These are phyloP conservation scores for Graphilbum sp. DNA, from an alignment of 2,329 filamentous ascomycete species.

Conservation along the genomic window DNA sequence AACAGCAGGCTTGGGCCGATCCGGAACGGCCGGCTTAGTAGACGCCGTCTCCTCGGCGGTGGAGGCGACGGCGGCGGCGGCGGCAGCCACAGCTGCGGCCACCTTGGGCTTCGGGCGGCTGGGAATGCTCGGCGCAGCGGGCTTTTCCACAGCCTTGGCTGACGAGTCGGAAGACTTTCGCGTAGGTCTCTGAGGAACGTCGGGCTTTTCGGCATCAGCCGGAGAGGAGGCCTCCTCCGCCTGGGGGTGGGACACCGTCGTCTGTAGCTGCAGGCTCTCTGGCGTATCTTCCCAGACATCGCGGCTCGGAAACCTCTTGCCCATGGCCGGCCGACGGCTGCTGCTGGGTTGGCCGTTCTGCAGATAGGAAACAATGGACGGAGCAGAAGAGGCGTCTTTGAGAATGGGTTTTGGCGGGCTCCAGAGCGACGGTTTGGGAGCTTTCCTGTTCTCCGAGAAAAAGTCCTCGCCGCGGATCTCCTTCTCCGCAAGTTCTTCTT, in stretches of 20 bases:
- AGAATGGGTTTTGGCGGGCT: slow-evolving; percentile 23
- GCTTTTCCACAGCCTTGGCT: slow-evolving; percentile 24
- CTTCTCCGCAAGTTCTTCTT: slow-evolving; percentile 46
- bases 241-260: slow-evolving; percentile 47
- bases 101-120: slow-evolving; percentile 36
- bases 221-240: slow-evolving; percentile 29
- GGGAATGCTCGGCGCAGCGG: slow-evolving; percentile 23
- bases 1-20: slow-evolving; percentile 40
- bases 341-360: slow-evolving; percentile 11
- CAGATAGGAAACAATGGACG: background rate
- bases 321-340: slow-evolving; percentile 30
- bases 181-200: slow-evolving; percentile 38
- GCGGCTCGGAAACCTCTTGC: slow-evolving; percentile 69
- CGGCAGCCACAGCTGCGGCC: background rate
- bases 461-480: slow-evolving; percentile 12
- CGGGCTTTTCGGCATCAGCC: slow-evolving; percentile 35
- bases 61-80: background rate
- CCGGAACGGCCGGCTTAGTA: slow-evolving; percentile 27
- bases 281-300: slow-evolving; percentile 94
- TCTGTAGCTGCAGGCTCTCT: slow-evolving; percentile 64
- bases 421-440: slow-evolving; percentile 32
- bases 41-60: too few relatives aligned
- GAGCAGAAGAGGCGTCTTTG: background rate
- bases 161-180: slow-evolving; percentile 22
- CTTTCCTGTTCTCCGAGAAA: slow-evolving; percentile 20